Conservation (phyloP, 805 yeast species). For the Wickerhamomyces ciferrii region DNA sequence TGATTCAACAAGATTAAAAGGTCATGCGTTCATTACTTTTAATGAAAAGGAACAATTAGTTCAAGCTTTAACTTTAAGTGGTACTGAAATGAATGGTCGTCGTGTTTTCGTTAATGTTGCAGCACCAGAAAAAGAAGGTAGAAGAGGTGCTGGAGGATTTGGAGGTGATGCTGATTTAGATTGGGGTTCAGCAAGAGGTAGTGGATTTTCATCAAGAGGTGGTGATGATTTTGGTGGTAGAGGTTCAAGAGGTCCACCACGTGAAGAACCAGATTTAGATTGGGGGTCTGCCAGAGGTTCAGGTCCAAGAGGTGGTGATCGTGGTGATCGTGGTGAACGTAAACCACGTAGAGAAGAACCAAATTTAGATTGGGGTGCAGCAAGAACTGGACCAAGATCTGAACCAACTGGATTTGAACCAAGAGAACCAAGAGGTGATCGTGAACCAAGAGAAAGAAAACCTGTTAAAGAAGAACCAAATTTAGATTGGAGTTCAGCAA, state of each 20-base stretch:
- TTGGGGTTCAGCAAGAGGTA: conserved; percentile 48
- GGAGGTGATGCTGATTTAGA: conserved; percentile 35
- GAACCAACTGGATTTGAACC: conserved; percentile 22
- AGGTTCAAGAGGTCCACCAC: conserved; percentile 33
- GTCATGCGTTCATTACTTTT: conserved; percentile 85
- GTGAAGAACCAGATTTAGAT: conserved; percentile 34
- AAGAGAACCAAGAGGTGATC: conserved; percentile 20
- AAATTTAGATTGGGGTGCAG: conserved; percentile 43
- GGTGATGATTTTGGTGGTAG: conserved; percentile 21
- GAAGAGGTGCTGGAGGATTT: conserved; percentile 34
- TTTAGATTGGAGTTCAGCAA: conserved; percentile 45
- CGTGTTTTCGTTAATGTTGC: conserved; percentile 74
- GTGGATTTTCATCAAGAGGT: conserved; percentile 16
- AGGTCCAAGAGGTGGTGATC: conserved; percentile 32
- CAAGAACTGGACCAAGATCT: conserved; percentile 28
- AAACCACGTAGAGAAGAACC: conserved; percentile 41
- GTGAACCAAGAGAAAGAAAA: conserved; percentile 24
- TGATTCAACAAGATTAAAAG: conserved; percentile 67
- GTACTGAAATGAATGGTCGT: conserved; percentile 67
- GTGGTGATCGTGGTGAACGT: conserved; percentile 16
- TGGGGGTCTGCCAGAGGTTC: conserved; percentile 49
- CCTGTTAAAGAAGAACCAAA: conserved; percentile 35
- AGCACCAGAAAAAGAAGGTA: conserved; percentile 49
- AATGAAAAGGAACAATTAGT: conserved; percentile 73
- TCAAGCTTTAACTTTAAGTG: conserved; percentile 64